Conservation (phyloP, 2,329 filamentous ascomycete genomes). For the Xylaria sp. region DNA sequence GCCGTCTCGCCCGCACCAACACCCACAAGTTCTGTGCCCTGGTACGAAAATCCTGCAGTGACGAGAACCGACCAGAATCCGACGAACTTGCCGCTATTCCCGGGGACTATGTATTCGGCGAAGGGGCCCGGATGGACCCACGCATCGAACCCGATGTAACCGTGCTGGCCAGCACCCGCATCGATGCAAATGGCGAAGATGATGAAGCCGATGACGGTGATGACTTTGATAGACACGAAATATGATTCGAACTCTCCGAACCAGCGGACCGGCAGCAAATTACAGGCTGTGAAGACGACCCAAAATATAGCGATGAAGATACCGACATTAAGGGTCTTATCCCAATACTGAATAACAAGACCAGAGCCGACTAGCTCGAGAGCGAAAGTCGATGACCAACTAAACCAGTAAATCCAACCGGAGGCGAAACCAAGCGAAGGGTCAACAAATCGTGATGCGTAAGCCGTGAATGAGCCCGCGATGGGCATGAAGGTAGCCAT, state of each 20-base stretch:
- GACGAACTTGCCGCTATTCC: slow-evolving; percentile 69
- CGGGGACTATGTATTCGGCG: slow-evolving; percentile 66
- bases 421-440: slow-evolving; percentile 79
- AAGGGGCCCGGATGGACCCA: slow-evolving; percentile 78
- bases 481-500: slow-evolving; percentile 84
- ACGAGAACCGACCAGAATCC: slow-evolving; percentile 77
- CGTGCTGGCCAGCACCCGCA: slow-evolving; percentile 74
- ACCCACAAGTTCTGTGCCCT: slow-evolving; percentile 80
- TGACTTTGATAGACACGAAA: slow-evolving; percentile 80
- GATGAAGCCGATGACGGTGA: slow-evolving; percentile 79
- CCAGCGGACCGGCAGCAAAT: slow-evolving; percentile 76
- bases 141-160: slow-evolving; percentile 79
- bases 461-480: slow-evolving; percentile 79
- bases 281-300: slow-evolving; percentile 73
- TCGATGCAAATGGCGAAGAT: slow-evolving; percentile 81
- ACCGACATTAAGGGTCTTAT: slow-evolving; percentile 68
- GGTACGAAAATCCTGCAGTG: slow-evolving; percentile 75
- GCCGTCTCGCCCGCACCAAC: slow-evolving; percentile 82
- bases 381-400: slow-evolving; percentile 76
- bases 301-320: slow-evolving; percentile 82
- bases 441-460: slow-evolving; percentile 77
- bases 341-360: slow-evolving; percentile 82
- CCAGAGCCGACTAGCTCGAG: slow-evolving; percentile 79
- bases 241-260: slow-evolving; percentile 85
- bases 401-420: slow-evolving; percentile 88